Evolutionary conservation across 75 land plant species (phyloP).

Genomic region (Pseudotsuga menziesii): DNA sequence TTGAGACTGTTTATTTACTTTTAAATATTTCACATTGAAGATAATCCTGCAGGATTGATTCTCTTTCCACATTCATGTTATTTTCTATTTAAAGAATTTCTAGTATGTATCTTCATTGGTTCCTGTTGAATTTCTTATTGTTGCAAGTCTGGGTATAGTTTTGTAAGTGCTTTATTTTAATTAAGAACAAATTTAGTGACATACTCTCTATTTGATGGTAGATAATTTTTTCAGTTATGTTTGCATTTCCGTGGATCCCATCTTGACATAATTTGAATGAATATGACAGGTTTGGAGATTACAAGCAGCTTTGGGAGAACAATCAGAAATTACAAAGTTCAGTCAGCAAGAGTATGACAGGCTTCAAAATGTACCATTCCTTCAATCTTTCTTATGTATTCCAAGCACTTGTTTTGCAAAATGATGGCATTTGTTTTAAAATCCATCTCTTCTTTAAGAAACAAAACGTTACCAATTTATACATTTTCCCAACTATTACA

Average conservation of each 20-base stretch:
- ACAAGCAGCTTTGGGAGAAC: conserved; percentile 90
- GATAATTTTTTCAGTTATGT: neutral
- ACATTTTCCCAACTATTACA: neutral
- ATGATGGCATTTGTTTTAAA: neutral
- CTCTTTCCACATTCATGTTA: neutral
- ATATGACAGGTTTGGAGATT: conserved; percentile 73
- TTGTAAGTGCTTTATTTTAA: neutral
- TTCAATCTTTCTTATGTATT: neutral
- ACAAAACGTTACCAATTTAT: neutral
- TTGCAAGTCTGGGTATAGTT: neutral
- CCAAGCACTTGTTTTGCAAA: neutral
- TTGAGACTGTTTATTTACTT: neutral
- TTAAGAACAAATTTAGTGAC: neutral
- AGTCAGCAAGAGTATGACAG: conserved; percentile 90
- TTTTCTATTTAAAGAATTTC: neutral
- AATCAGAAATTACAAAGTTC: conserved; percentile 77
- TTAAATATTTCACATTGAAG: neutral
- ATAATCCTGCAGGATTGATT: neutral
- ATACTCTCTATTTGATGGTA: neutral
- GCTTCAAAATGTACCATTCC: conserved; percentile 69
- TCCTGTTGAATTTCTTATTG: neutral
- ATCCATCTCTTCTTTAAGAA: neutral
- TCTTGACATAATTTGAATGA: conserved; percentile 2
- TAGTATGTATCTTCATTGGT: neutral
- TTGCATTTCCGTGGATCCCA: neutral